Evolutionary conservation across 768 basidiomycete genomes (phyloP), one percentile per base, ranked within the genome.

Genomic region (Russula sp.): DNA sequence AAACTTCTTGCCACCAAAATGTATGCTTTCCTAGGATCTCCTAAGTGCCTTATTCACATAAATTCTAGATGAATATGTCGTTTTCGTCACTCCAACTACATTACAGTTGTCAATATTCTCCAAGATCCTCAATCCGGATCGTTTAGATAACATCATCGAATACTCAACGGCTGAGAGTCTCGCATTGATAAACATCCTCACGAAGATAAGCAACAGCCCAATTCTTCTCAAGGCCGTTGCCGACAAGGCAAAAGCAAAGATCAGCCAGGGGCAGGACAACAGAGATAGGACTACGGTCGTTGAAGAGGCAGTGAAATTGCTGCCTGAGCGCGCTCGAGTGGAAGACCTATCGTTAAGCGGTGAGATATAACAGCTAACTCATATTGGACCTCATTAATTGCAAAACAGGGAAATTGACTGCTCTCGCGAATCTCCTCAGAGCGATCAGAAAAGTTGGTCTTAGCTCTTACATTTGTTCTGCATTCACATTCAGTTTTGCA

Each of bases 171-270:
- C 87, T 0, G 87, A 90, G 69, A 88, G 90, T 2, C 81, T 95
- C 22, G 87, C 88, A 20, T 72, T 95, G 28, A 92, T 98, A 69
- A 86, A 83, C 61, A 79, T 84, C 62, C 80, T 97, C 38, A 90
- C 88, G 14, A 97, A 98, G 80, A 83, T 98, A 66, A 93, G 90
- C 78, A 98, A 91, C 72, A 94, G 92, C 69, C 96, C 96, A 0
- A 85, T 92, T 38, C 77, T 98, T 34, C 77, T 94, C 50, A 92
- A 89, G 70, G 86, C 89, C n/a, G 86, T 87, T 5, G 83, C 83
- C 18, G 87, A 89, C 67, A 86, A 83, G 66, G 80, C 79, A 20
- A 83, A 78, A 69, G 75, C 72, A 28, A 80, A 80, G 62, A 70
- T 53, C 30, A 51, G 46, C 13, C 69, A 70, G 34, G 73, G 76